Conservation (phyloP, 2,329 filamentous ascomycete species). For the Penicillium digitatum region DNA sequence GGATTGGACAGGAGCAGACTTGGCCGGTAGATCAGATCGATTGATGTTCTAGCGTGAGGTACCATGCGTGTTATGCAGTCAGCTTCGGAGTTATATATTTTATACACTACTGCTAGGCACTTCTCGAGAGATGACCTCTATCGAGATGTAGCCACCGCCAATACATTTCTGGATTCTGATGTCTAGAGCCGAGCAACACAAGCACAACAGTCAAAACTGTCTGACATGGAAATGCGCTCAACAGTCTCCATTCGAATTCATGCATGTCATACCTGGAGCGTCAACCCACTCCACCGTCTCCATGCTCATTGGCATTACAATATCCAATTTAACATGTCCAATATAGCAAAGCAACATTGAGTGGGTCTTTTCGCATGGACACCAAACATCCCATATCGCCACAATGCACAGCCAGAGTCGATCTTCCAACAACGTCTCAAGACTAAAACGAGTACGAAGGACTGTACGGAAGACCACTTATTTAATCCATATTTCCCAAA, state of each 20-base stretch:
- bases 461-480: too few relatives aligned
- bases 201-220: conserved; percentile 6
- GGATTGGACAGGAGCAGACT: conserved; percentile 10
- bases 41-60: conserved; percentile 2
- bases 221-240: conserved; percentile 5
- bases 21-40: conserved; percentile 9
- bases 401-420: conserved; percentile 4
- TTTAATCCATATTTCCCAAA: neutral
- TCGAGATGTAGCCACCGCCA: neutral
- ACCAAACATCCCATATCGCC: conserved; percentile 3
- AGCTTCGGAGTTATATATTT: neutral
- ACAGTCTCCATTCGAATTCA: conserved; percentile 12
- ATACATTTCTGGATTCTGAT: neutral
- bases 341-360: neutral
- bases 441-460: too few relatives aligned
- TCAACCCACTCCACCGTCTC: conserved; percentile 9
- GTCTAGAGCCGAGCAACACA: conserved; percentile 6
- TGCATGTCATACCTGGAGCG: conserved; percentile 22
- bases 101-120: neutral
- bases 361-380: neutral
- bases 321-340: neutral
- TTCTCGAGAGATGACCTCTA: neutral
- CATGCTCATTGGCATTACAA: neutral
- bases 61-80: conserved; percentile 5
- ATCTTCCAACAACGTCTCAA: neutral